Evolutionary conservation across 495 filamentous ascomycete species (phyloP), one percentile per base, ranked within the genome.

Genomic region (Aspergillus homomorphus): DNA sequence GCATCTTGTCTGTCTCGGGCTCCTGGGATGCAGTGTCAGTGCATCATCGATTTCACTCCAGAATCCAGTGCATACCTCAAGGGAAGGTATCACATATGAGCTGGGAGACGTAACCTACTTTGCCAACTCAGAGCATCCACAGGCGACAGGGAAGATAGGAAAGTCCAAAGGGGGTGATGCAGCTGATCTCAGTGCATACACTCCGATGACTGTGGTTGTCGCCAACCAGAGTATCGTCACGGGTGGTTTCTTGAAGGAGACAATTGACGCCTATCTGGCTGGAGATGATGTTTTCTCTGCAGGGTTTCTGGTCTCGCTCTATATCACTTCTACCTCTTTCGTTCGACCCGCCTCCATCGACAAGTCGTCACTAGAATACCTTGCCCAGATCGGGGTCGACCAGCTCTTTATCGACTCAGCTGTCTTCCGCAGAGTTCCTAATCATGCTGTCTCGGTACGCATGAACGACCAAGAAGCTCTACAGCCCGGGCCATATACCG

Each of bases 401-500:
- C 24, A 42, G 0, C 28, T 56, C 53, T 53, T 45, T 14, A 20
- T 60, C 9, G 53, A 60, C 23, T 22, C 53, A 0, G 16, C 4
- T 3, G 33, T 12, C 14, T 55, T 56, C 22, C 18, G 19, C 3
- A n/a, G 23, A 15, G 19, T 24, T 15, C 22, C 24, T 7, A 18
- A 16, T 21, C 4, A 9, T 44, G 43, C 48, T 21, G 3, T 24
- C 12, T 3, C 53, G 12, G 48, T 38, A 1, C 21, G 18, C 8
- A 26, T 18, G 45, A 30, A 18, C 6, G 24, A 18, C 1, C 14
- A 33, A 1, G 43, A n/a, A 22, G 0, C 19, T 0, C 26, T 54
- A 0, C 61, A 68, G 2, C 51, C 69, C 3, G 76, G 77, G 1
- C 75, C 77, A 10, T 80, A 78, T 62, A 77, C 77, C 55, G 57